Percentiles rank a stretch among this genome's conserved stretches.
Evolutionary conservation across 1,284 basidiomycete species (phyloP).

Genomic region (Trichosporon sp.): DNA sequence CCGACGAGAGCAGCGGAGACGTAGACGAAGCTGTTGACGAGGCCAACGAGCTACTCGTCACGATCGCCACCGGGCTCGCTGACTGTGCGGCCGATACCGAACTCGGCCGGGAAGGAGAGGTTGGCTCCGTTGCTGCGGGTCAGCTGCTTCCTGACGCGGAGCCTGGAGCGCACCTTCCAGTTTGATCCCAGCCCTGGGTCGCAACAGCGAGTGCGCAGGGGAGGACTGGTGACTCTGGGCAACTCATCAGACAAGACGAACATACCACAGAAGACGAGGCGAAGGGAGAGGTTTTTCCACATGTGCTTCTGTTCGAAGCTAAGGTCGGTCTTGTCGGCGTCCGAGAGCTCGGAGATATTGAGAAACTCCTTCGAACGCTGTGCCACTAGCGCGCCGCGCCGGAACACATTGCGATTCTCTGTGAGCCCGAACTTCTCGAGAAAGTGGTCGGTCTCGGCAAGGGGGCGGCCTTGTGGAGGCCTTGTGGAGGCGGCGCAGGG

Average conservation of each 20-base stretch:
- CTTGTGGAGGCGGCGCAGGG: slow-evolving; percentile 32
- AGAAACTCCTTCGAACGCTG: slow-evolving; percentile 62
- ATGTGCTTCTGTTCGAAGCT: slow-evolving; percentile 65
- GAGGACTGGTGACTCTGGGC: slow-evolving; percentile 22
- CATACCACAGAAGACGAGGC: slow-evolving; percentile 39
- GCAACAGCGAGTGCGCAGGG: slow-evolving; percentile 50
- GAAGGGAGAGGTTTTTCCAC: slow-evolving; percentile 63
- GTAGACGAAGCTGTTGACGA: slow-evolving; percentile 76
- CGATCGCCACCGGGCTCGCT: slow-evolving; percentile 20
- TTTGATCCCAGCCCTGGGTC: slow-evolving; percentile 52
- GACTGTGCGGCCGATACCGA: slow-evolving; percentile 59
- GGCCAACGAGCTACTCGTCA: slow-evolving; percentile 61
- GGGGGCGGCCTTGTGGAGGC: slow-evolving; percentile 24
- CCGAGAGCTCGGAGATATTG: slow-evolving; percentile 61
- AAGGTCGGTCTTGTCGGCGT: slow-evolving; percentile 36
- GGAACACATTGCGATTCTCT: slow-evolving; percentile 59
- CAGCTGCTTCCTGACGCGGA: slow-evolving; percentile 41
- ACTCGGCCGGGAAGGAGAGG: slow-evolving; percentile 67
- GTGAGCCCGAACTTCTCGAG: slow-evolving; percentile 57
- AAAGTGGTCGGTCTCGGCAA: slow-evolving; percentile 19
- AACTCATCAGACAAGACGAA: not conserved
- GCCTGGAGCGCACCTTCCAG: slow-evolving; percentile 46
- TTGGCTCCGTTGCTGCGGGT: slow-evolving; percentile 60
- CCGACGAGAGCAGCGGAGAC: slow-evolving; percentile 57
- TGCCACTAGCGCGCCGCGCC: slow-evolving; percentile 68